A percentile compares a stretch with the other conserved stretches of the same genome.
phyloP scores from a whole-genome alignment of 768 basidiomycete species.

The Xerocomus brunneocitrinus region DNA sequence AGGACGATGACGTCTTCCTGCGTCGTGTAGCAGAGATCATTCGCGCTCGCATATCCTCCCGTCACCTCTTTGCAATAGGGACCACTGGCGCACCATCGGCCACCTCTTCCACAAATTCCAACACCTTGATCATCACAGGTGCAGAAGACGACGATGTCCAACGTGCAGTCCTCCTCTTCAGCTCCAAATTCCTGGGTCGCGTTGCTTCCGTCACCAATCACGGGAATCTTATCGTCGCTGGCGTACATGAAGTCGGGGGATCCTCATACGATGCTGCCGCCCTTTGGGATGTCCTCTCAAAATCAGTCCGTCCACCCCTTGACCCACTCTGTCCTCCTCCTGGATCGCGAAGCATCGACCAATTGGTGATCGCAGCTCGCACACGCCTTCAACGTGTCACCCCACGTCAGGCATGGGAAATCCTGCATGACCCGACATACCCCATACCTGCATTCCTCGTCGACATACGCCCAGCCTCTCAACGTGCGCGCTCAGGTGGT shows the following conservation, averaged over 20 bases:
- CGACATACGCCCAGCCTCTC: slow-evolving; percentile 65
- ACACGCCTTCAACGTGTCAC: slow-evolving; percentile 62
- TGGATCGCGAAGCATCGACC: slow-evolving; percentile 55
- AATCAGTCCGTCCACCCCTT: slow-evolving; percentile 53
- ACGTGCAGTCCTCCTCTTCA: slow-evolving; percentile 59
- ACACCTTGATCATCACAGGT: slow-evolving; percentile 55
- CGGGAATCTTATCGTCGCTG: slow-evolving; percentile 37
- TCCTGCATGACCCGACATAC: slow-evolving; percentile 49
- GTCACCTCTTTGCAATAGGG: slow-evolving; percentile 53
- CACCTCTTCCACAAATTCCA: slow-evolving; percentile 27
- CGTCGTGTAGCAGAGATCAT: slow-evolving; percentile 49
- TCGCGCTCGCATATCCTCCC: slow-evolving; percentile 35
- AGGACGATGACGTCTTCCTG: slow-evolving; percentile 54
- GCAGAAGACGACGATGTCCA: slow-evolving; percentile 55
- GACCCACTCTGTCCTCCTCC: slow-evolving; percentile 62
- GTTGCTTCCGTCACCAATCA: slow-evolving; percentile 38
- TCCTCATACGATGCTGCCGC: slow-evolving; percentile 60
- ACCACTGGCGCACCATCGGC: slow-evolving; percentile 39
- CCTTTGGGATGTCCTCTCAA: slow-evolving; percentile 66
- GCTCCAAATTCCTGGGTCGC: slow-evolving; percentile 67
- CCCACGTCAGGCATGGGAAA: slow-evolving; percentile 54
- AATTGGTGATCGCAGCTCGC: slow-evolving; percentile 55
- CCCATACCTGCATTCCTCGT: slow-evolving; percentile 68
- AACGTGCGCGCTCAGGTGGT: slow-evolving; percentile 53
- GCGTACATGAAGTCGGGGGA: slow-evolving; percentile 50